Base-by-base conservation (phyloP, 768 basidiomycete species). In the Rhodotorula sphaerocarpa region DNA sequence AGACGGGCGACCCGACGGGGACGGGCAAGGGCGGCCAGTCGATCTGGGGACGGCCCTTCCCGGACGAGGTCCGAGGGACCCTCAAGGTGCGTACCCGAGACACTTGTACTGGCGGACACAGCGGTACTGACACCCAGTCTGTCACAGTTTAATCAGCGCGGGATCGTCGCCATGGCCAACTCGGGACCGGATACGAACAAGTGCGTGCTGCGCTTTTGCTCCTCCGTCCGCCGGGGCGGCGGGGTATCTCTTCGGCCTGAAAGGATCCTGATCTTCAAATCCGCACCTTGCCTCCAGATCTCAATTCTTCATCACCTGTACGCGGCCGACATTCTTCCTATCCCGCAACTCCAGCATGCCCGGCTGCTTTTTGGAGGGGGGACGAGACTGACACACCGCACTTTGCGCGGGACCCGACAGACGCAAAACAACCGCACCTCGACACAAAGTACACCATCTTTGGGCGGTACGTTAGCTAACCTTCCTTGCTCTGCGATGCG, bases 91-190 rank as follows among this genome's bases (percentile, higher is more conserved):
- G 16, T 39, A 10, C 10, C 16, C 36, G 23, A 5, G 23, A 47
- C 46, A 28, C 5, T 18, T 9, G 23, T 30, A 9, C 7, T 7
- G n/a, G 7, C n/a, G 5, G 11, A 12, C n/a, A 25, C 43, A 18
- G 23, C 18, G n/a, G n/a, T 21, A 36, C 53, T 31, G 34, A 30
- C 25, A 16, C 42, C 30, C 36, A 9, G 28, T 16, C n/a, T 20
- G 18, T 16, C 30, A 30, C 73, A 97, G 93, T 97, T 99, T 79
- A 96, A 96, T 75, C 79, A 84, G 55, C 84, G 95, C 64, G 95
- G 95, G 23, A 81, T 96, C 68, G 85, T 97, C 21, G 95, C 95
- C 33, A 97, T 97, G 92, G 95, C 95, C 58, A 99, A 97, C 76
- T 86, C 88, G 12, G 95, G 95, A 2, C 84, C 85, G 15, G 89